These are phyloP conservation scores for Boletus subcaerulescens DNA, from an alignment of 768 basidiomycete genomes.

Conservation along the genomic window DNA sequence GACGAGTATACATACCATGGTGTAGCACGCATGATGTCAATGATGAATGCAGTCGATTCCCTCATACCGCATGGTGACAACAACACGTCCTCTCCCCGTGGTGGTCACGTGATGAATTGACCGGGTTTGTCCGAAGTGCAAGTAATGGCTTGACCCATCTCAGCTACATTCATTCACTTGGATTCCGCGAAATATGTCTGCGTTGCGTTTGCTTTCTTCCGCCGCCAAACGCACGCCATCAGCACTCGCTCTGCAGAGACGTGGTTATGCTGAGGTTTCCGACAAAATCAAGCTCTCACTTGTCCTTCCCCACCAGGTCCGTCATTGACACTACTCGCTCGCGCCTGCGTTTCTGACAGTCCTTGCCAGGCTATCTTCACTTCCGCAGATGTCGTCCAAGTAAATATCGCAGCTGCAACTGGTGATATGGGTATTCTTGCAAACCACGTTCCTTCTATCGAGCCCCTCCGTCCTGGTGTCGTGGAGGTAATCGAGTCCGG, in stretches of 20 bases:
- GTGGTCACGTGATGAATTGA: slow-evolving; percentile 21
- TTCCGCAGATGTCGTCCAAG: slow-evolving; percentile 90
- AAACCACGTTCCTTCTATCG: slow-evolving; percentile 97
- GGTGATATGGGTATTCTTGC: slow-evolving; percentile 99
- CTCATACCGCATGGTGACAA: neutral
- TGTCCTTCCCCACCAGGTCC: slow-evolving; percentile 92
- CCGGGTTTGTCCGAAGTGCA: slow-evolving; percentile 30
- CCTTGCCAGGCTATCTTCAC: slow-evolving; percentile 76
- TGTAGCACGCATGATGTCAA: too few species aligned
- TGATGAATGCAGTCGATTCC: too few species aligned
- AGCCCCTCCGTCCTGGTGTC: slow-evolving; percentile 90
- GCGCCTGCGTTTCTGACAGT: slow-evolving; percentile 11
- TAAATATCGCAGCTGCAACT: slow-evolving; percentile 89
- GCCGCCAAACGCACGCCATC: slow-evolving; percentile 59
- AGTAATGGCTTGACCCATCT: neutral
- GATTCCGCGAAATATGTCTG: slow-evolving; percentile 54
- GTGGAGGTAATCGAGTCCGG: slow-evolving; percentile 89
- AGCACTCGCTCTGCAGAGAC: slow-evolving; percentile 50
- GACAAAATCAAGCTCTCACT: slow-evolving; percentile 93
- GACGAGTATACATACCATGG: too few species aligned
- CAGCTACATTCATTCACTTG: neutral
- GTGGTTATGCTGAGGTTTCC: slow-evolving; percentile 89
- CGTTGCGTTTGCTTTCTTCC: slow-evolving; percentile 66
- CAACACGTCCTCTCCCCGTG: too few species aligned
- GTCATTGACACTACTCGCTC: slow-evolving; percentile 30